Base-by-base conservation (phyloP, 2,329 filamentous ascomycete species). In the Fusarium decemcellulare region DNA sequence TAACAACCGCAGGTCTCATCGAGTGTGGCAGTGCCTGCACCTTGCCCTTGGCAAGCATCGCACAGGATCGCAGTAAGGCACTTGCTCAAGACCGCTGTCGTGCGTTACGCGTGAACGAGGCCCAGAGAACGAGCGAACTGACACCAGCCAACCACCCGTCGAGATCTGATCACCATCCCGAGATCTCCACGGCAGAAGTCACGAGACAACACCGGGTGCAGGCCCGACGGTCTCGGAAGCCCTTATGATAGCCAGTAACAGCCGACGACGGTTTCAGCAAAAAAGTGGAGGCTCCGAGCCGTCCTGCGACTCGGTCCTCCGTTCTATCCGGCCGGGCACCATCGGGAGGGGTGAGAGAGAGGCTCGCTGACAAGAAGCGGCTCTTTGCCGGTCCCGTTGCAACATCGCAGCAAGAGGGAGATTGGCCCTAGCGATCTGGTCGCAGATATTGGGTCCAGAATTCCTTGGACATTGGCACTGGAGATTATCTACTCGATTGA, bases 21-120 rank as follows among this genome's bases (percentile, higher is more conserved):
- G 59, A 63, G 60, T 34, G 72, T 60, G 72, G 72, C 72, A 74
- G 72, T 74, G 72, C 70, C 63, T 71, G 72, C 72, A 73, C 52
- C 72, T 65, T 59, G 50, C 61, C 36, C 67, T 70, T 73, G 69
- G 66, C 65, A 36, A 50, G 39, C 32, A 57, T 65, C 44, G 55
- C 50, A 48, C 23, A 43, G 53, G 29, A 42, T 54, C 56, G 56
- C 55, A 50, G 46, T 61, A 70, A 57, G 37, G 59, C 29, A 61
- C 18, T 71, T 59, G 46, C 54, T 57, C 34, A 52, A 47, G 18
- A 39, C 34, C 57, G 34, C 40, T 56, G 44, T 39, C 34, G 30
- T 63, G 54, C 67, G 67, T 61, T 60, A 67, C 54, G 51, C 18
- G 64, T 29, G 62, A 67, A 59, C 50, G 42, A 30, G n/a, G 52